Base-by-base conservation (phyloP, 441 rosid genomes). In the Adansonia grandidieri region DNA sequence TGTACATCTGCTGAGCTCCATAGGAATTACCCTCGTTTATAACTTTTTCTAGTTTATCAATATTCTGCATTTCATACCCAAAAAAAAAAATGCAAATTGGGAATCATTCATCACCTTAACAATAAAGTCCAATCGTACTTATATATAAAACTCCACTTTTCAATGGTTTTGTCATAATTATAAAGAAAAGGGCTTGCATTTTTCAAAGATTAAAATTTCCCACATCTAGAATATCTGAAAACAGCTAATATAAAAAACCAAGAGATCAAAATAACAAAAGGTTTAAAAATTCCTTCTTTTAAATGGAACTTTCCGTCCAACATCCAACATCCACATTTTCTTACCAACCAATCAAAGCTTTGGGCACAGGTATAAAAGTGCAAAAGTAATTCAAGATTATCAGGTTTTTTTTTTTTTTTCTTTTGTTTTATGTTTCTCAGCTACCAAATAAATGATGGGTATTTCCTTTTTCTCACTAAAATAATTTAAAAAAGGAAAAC, bases 1-100 rank as follows among this genome's bases (percentile, higher is more conserved):
- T 94, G 84, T 91, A 96, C 95, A 94, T 96, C 93, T 96, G 97
- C 45, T 92, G 97, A 68, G 98, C 97, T 86, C 98, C 98, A 88
- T 96, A 96, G 84, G 6, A 84, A 85, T 96, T 91, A 58, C 98
- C 97, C 65, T 85, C 97, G 48, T 86, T 87, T 73, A 94, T 80
- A 80, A 85, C 87, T 82, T 96, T 93, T 90, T 85, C 86, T 84
- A 94, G 76, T 87, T 96, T 94, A 79, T 88, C 96, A 65, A 61
- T 84, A 94, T 98, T 98, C 97, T 96, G 87, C 87, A 69, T 70
- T 77, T 44, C 28, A 57, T 58, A 73, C 17, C 17, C 79, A 80
- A n/a, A 64, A 54, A 54, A 71, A 20, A 37, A 17, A 63, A 51
- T 20, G 70, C 9, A 80, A 74, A 22, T 32, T 45, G 76, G 40